A percentile compares a stretch with the other conserved stretches of the same genome.
Evolutionary conservation across 768 basidiomycete genomes (phyloP).

Genomic region (Aureoboletus auriporus): DNA sequence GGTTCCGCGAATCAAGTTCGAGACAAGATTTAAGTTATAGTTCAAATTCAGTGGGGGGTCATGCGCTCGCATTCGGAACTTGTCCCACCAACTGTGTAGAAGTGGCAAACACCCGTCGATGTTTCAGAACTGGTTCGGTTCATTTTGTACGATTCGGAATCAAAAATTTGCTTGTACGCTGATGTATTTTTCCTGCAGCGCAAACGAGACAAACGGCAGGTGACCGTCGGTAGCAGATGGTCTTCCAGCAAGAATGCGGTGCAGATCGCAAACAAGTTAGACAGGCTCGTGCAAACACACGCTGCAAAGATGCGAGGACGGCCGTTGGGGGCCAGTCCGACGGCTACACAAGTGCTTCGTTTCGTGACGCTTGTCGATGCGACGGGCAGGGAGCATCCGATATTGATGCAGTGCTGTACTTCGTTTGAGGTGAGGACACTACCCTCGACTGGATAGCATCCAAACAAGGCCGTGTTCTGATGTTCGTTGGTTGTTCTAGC

Average conservation of each 20-base stretch:
- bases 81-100: background rate
- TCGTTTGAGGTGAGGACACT: slow-evolving; percentile 21
- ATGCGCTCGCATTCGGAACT: slow-evolving; percentile 8
- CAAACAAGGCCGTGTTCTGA: background rate
- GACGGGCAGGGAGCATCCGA: slow-evolving; percentile 24
- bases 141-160: background rate
- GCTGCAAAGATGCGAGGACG: slow-evolving; percentile 10
- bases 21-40: slow-evolving; percentile 12
- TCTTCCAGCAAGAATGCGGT: slow-evolving; percentile 9
- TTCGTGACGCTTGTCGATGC: slow-evolving; percentile 25
- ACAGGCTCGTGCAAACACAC: slow-evolving; percentile 20
- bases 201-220: slow-evolving; percentile 16
- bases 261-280: slow-evolving; percentile 17
- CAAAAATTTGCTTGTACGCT: background rate
- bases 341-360: slow-evolving; percentile 17
- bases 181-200: slow-evolving; percentile 2
- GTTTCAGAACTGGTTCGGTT: slow-evolving; percentile 9
- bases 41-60: slow-evolving; percentile 4
- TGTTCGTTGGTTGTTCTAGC: slow-evolving; percentile 6
- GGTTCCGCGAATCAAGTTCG: slow-evolving; percentile 8
- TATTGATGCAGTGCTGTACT: slow-evolving; percentile 21
- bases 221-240: background rate
- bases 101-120: slow-evolving; percentile 1
- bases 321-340: slow-evolving; percentile 11
- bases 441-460: background rate